Percentiles rank a stretch among this genome's conserved stretches.
phyloP scores from a whole-genome alignment of 2,329 filamentous ascomycete genomes.

The Aspergillus japonicus region DNA sequence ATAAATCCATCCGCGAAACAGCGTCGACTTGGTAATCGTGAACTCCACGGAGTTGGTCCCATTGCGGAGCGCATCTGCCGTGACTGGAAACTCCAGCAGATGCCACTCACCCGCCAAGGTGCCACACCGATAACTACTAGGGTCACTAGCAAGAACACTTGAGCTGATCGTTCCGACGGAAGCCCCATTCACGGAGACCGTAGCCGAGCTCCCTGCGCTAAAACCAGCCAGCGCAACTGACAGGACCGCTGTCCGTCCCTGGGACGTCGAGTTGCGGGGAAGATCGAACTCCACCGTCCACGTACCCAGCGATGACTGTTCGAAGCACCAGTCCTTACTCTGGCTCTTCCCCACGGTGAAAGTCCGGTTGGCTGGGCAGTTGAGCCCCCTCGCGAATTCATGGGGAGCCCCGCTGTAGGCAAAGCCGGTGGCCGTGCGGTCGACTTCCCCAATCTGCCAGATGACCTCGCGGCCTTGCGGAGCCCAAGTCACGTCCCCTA shows the following conservation, averaged over 20 bases:
- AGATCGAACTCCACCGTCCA: slow-evolving; percentile 37
- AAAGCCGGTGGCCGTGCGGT: slow-evolving; percentile 49
- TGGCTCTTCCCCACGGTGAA: slow-evolving; percentile 44
- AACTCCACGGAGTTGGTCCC: slow-evolving; percentile 41
- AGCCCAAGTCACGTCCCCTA: slow-evolving; percentile 45
- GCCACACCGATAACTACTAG: slow-evolving; percentile 49
- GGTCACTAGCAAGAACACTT: slow-evolving; percentile 46
- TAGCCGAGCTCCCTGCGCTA: slow-evolving; percentile 42
- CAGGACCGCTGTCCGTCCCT: slow-evolving; percentile 34
- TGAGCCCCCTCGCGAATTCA: slow-evolving; percentile 46
- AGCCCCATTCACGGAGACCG: slow-evolving; percentile 44
- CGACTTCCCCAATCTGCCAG: slow-evolving; percentile 52
- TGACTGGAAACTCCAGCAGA: slow-evolving; percentile 43
- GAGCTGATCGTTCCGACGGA: slow-evolving; percentile 41
- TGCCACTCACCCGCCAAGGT: slow-evolving; percentile 51
- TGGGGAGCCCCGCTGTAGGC: slow-evolving; percentile 44
- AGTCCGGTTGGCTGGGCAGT: slow-evolving; percentile 48
- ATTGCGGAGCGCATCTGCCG: slow-evolving; percentile 27
- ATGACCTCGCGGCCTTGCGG: slow-evolving; percentile 42
- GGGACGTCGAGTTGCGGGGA: background rate
- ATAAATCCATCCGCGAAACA: slow-evolving; percentile 46
- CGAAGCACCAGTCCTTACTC: slow-evolving; percentile 52
- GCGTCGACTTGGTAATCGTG: slow-evolving; percentile 33
- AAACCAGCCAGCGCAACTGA: slow-evolving; percentile 49
- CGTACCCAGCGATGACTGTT: slow-evolving; percentile 42